Conservation (phyloP, 257 asterid species). For the Plectranthus barbatus region DNA sequence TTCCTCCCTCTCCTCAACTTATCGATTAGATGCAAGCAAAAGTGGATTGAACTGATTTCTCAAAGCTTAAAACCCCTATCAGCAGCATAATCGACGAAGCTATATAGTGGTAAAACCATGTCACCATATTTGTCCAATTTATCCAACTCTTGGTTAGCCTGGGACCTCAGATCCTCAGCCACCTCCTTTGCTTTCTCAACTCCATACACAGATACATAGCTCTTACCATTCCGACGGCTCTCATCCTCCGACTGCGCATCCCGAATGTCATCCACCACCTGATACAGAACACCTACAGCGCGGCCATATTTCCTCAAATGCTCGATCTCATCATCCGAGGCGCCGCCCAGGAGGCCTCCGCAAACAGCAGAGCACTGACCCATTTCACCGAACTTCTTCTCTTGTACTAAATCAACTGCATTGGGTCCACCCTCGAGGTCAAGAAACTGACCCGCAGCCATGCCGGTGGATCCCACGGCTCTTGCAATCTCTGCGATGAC, state of each 20-base stretch:
- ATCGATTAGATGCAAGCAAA: neutral
- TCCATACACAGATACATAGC: constrained; percentile 74
- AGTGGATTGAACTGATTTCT: constrained; percentile 6
- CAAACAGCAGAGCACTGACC: constrained; percentile 94
- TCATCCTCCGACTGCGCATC: constrained; percentile 30
- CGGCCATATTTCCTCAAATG: constrained; percentile 46
- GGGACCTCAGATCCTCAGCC: constrained; percentile 69
- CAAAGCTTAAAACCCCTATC: constrained; percentile 61
- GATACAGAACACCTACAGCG: constrained; percentile 51
- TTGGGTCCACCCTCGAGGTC: constrained; percentile 81
- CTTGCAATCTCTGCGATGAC: constrained; percentile 88
- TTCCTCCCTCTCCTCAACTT: neutral
- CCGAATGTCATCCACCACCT: constrained; percentile 59
- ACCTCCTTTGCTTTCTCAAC: constrained; percentile 78
- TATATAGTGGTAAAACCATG: constrained; percentile 55
- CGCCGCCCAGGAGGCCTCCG: constrained; percentile 80
- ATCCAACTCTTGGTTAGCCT: constrained; percentile 68
- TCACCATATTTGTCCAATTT: constrained; percentile 74
- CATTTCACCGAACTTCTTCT: constrained; percentile 92
- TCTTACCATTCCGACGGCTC: constrained; percentile 41
- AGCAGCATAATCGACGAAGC: constrained; percentile 91
- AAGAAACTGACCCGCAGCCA: constrained; percentile 91
- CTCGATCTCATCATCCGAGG: constrained; percentile 81
- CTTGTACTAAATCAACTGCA: constrained; percentile 66
- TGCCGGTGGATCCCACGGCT: constrained; percentile 96